phyloP scores from a whole-genome alignment of 768 basidiomycete genomes.

The Kwoniella pini region DNA sequence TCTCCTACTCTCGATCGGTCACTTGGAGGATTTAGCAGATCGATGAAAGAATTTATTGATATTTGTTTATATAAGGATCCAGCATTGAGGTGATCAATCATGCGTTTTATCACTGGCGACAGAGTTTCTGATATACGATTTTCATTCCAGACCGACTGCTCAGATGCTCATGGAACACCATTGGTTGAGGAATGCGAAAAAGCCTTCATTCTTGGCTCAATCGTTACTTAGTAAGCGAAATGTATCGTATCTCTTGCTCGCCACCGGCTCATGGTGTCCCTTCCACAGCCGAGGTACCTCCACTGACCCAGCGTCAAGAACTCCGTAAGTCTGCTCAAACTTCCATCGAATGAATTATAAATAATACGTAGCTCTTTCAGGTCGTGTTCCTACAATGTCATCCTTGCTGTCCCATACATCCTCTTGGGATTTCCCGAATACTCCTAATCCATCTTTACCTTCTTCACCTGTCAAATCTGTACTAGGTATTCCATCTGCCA shows the following conservation, averaged over 20 bases:
- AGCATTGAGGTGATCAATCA: constrained; percentile 61
- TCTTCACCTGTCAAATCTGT: constrained; percentile 18
- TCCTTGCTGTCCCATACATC: constrained; percentile 25
- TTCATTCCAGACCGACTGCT: constrained; percentile 67
- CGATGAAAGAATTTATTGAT: constrained; percentile 80
- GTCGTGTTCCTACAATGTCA: constrained; percentile 36
- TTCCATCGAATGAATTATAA: too few species aligned
- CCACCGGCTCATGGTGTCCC: neutral
- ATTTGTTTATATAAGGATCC: constrained; percentile 85
- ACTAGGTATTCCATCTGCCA: neutral
- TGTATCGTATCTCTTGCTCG: too few species aligned
- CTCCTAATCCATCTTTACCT: constrained; percentile 18
- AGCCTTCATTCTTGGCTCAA: constrained; percentile 73
- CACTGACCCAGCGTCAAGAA: constrained; percentile 42
- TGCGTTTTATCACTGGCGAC: neutral
- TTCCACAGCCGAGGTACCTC: constrained; percentile 30
- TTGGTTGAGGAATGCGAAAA: constrained; percentile 79
- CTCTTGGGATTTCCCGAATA: constrained; percentile 32
- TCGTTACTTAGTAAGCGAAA: constrained; percentile 61
- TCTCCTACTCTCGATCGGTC: constrained; percentile 72
- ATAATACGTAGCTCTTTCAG: too few species aligned
- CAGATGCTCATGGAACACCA: constrained; percentile 71
- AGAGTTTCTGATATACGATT: too few species aligned
- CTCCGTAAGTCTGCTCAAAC: constrained; percentile 28
- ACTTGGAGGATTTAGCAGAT: constrained; percentile 67